Evolutionary conservation across 192 early-diverging fungal species (phyloP).

Genomic region (Coemansia guatemalensis): DNA sequence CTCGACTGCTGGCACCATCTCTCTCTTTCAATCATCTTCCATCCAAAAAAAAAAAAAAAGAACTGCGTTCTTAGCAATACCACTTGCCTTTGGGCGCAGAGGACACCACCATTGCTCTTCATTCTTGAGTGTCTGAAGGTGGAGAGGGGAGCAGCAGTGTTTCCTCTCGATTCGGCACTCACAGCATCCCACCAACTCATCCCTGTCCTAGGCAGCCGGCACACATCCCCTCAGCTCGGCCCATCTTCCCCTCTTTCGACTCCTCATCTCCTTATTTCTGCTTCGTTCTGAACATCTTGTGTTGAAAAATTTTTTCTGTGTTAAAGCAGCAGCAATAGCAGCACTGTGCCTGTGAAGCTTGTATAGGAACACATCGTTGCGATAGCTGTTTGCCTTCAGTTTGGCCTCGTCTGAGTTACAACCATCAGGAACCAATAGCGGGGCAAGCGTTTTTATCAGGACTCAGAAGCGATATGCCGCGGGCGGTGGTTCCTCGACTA

Average conservation of each 20-base stretch:
- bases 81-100: background rate
- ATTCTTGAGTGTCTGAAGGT: background rate
- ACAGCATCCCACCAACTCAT: background rate
- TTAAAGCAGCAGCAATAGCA: background rate
- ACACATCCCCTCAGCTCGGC: background rate
- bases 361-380: background rate
- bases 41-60: background rate
- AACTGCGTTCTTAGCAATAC: background rate
- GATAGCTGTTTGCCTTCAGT: background rate
- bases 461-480: slow-evolving; percentile 22
- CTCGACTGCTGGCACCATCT: background rate
- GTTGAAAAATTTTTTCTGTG: background rate
- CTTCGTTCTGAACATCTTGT: background rate
- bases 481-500: slow-evolving; percentile 16
- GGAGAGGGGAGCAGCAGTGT: background rate
- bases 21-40: background rate
- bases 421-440: background rate
- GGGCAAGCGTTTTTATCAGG: background rate
- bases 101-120: background rate
- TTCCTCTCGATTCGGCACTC: background rate
- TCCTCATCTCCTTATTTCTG: background rate
- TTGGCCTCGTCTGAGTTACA: background rate
- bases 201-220: background rate
- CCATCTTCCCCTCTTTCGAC: background rate
- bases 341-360: background rate